phyloP scores from a whole-genome alignment of 2,329 filamentous ascomycete species.

The Penicillium olsonii region DNA sequence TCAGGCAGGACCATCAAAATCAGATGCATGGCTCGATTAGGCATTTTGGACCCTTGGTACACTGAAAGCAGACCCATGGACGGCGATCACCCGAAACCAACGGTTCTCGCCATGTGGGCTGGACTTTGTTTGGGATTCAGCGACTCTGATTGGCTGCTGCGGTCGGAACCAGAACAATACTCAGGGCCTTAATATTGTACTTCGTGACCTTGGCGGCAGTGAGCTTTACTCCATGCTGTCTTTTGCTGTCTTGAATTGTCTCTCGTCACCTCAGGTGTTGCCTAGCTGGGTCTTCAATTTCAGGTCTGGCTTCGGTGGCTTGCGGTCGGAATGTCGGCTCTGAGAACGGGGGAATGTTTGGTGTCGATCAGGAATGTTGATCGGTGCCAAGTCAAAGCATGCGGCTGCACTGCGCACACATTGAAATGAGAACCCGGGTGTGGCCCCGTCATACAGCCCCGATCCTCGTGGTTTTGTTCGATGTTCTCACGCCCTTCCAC shows the following conservation, averaged over 20 bases:
- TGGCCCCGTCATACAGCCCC: too few relatives aligned
- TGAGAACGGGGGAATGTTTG: constrained; percentile 2
- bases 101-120: neutral
- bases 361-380: constrained; percentile 8
- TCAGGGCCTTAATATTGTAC: constrained; percentile 14
- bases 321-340: neutral
- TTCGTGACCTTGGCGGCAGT: too few relatives aligned
- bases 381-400: neutral
- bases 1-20: too few relatives aligned
- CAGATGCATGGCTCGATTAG: constrained; percentile 2
- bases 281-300: too few relatives aligned
- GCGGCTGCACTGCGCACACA: neutral
- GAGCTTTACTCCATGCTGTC: too few relatives aligned
- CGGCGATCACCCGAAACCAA: constrained; percentile 3
- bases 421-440: neutral
- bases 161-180: constrained; percentile 10
- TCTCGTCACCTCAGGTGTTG: neutral
- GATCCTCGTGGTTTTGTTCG: too few relatives aligned
- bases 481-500: too few relatives aligned
- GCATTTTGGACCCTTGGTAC: too few relatives aligned
- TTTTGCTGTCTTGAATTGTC: neutral
- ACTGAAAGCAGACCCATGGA: too few relatives aligned
- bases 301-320: too few relatives aligned
- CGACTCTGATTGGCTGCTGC: neutral
- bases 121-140: neutral